Conservation (phyloP, 1,284 basidiomycete species). For the Sanghuangporus weigelae region DNA sequence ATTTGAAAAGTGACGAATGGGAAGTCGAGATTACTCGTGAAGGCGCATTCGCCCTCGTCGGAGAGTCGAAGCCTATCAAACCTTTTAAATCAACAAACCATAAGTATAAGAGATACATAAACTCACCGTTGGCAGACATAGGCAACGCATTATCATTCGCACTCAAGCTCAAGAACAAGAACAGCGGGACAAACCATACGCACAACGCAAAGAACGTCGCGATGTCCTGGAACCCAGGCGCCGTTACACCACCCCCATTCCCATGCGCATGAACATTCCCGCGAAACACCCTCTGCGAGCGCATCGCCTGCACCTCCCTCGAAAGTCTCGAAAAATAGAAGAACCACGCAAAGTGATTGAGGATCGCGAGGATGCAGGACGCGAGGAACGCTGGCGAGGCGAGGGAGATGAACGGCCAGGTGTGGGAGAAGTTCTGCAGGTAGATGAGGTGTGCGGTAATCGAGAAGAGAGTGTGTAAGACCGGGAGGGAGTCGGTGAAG, state of each 20-base stretch:
- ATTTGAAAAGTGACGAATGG: slow-evolving; percentile 58
- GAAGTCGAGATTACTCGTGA: slow-evolving; percentile 28
- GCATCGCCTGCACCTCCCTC: slow-evolving; percentile 34
- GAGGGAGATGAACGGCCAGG: slow-evolving; percentile 89
- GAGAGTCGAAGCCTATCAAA: slow-evolving; percentile 29
- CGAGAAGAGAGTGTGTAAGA: slow-evolving; percentile 71
- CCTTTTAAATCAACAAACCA: not conserved
- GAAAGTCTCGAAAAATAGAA: slow-evolving; percentile 80
- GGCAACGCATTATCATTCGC: slow-evolving; percentile 94
- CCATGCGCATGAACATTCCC: not conserved
- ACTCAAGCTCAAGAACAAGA: slow-evolving; percentile 88
- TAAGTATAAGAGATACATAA: slow-evolving; percentile 4
- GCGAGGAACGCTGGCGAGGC: slow-evolving; percentile 77
- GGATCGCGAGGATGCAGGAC: slow-evolving; percentile 78
- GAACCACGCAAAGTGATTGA: slow-evolving; percentile 93
- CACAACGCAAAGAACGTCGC: slow-evolving; percentile 91
- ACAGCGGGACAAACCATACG: slow-evolving; percentile 89
- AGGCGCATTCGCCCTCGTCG: slow-evolving; percentile 22
- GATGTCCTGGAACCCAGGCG: slow-evolving; percentile 80
- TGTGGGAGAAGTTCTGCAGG: slow-evolving; percentile 82
- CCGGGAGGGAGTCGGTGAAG: slow-evolving; percentile 74
- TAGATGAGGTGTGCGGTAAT: slow-evolving; percentile 82
- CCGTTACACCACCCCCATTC: slow-evolving; percentile 22
- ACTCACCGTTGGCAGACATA: slow-evolving; percentile 29
- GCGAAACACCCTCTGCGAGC: not conserved